Evolutionary conservation across 2,329 filamentous ascomycete genomes (phyloP).

Genomic region (Parastagonospora avenae): DNA sequence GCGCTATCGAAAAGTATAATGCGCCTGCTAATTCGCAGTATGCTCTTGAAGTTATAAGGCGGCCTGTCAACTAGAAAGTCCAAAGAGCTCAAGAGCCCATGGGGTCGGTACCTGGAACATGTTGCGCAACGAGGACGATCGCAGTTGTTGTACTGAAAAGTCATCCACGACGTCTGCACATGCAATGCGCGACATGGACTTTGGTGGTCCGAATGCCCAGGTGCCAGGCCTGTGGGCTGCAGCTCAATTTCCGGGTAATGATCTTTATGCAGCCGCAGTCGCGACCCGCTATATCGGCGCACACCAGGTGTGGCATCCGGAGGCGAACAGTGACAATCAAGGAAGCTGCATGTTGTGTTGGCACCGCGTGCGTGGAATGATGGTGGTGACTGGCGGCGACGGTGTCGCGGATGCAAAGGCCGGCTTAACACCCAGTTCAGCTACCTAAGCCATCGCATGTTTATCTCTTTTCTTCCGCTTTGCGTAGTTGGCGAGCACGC

Average conservation of each 20-base stretch:
- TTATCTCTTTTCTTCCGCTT: no score
- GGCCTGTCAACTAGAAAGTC: no score
- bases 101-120: not conserved
- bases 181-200: not conserved
- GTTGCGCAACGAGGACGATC: not conserved
- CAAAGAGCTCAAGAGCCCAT: no score
- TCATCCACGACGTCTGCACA: not conserved
- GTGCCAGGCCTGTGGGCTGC: slow-evolving; percentile 8
- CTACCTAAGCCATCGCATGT: no score
- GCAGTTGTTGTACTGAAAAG: not conserved
- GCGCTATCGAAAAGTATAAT: slow-evolving; percentile 11
- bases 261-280: slow-evolving; percentile 5
- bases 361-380: not conserved
- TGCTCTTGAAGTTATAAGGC: no score
- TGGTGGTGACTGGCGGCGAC: not conserved
- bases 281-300: not conserved
- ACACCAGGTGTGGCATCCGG: not conserved
- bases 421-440: no score
- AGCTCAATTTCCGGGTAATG: slow-evolving; percentile 10
- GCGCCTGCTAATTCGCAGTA: not conserved
- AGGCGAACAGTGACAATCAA: not conserved
- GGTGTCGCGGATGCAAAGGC: not conserved
- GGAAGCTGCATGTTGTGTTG: not conserved
- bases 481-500: no score
- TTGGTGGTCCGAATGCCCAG: not conserved